Evolutionary conservation across 352 stramenopile genomes (phyloP).

Genomic region (Phytopythium vexans): DNA sequence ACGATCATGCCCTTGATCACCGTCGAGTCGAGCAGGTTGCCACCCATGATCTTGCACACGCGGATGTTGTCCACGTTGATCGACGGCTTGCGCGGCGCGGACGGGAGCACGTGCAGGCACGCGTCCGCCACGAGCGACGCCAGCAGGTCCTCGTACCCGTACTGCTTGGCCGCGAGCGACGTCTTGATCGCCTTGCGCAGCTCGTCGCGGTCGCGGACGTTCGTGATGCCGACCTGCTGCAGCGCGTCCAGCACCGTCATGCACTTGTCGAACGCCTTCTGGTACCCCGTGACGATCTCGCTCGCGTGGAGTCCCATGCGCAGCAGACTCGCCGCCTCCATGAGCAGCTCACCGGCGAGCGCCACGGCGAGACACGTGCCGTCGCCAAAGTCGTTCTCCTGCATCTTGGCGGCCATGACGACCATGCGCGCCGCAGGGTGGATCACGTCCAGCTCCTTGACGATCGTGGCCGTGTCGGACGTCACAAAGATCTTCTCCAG

Average conservation of each 20-base stretch:
- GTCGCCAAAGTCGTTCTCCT: constrained; percentile 97
- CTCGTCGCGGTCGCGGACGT: constrained; percentile 83
- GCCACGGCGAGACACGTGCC: constrained; percentile 97
- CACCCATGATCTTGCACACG: constrained; percentile 97
- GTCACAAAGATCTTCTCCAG: constrained; percentile 99
- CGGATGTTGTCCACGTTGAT: constrained; percentile 98
- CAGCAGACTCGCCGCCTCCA: constrained; percentile 95
- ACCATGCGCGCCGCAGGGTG: constrained; percentile 99
- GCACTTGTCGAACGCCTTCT: constrained; percentile 93
- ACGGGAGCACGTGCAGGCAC: constrained; percentile 93
- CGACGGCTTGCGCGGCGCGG: constrained; percentile 73
- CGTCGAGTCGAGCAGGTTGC: constrained; percentile 92
- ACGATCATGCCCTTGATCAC: constrained; percentile 99
- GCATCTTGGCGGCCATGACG: constrained; percentile 96
- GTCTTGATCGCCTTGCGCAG: constrained; percentile 92
- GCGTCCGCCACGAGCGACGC: constrained; percentile 94
- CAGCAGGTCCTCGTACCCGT: constrained; percentile 95
- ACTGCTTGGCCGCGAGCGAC: constrained; percentile 97
- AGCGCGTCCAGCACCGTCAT: constrained; percentile 91
- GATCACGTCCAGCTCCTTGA: constrained; percentile 98
- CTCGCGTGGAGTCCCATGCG: constrained; percentile 97
- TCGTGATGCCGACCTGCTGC: constrained; percentile 63
- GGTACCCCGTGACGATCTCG: constrained; percentile 98
- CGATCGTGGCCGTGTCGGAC: constrained; percentile 98
- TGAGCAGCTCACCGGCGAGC: constrained; percentile 97